Conservation (phyloP, 495 filamentous ascomycete species). For the Parachaetomium inaequale region DNA sequence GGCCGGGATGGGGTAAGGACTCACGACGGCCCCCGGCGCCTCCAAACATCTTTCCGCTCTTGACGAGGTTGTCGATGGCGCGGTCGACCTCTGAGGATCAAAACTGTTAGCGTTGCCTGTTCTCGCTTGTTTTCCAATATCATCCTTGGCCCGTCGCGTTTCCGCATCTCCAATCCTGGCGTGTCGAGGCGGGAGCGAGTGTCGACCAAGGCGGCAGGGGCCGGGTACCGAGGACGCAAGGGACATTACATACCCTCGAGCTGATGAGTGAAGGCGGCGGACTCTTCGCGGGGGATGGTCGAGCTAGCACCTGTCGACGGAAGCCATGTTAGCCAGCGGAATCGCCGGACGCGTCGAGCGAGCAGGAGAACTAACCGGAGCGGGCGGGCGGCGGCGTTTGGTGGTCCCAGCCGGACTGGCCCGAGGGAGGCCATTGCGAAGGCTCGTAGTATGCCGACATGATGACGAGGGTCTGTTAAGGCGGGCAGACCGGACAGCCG, state of each 20-base stretch:
- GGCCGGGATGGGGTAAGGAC: constrained; percentile 67
- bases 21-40: constrained; percentile 71
- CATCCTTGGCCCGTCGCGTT: not conserved
- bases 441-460: constrained; percentile 90
- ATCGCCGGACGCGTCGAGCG: constrained; percentile 17
- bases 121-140: not conserved
- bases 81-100: constrained; percentile 78
- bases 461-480: constrained; percentile 29
- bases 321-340: constrained; percentile 38
- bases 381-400: constrained; percentile 81
- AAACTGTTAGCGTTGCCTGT: constrained; percentile 21
- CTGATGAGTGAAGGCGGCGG: constrained; percentile 78
- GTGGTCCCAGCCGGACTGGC: constrained; percentile 66
- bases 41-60: constrained; percentile 90
- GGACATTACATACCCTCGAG: constrained; percentile 73
- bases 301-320: constrained; percentile 65
- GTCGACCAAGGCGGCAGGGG: not conserved
- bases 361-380: constrained; percentile 58
- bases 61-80: constrained; percentile 89
- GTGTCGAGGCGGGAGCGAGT: not conserved
- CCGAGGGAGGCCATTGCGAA: constrained; percentile 68
- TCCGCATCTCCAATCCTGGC: not conserved
- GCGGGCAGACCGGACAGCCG: constrained; percentile 36
- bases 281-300: constrained; percentile 71
- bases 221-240: not conserved